A percentile compares a stretch with the other conserved stretches of the same genome.
These are phyloP conservation scores for Whalleya microplaca DNA, from an alignment of 2,329 filamentous ascomycete species.

Conservation along the genomic window DNA sequence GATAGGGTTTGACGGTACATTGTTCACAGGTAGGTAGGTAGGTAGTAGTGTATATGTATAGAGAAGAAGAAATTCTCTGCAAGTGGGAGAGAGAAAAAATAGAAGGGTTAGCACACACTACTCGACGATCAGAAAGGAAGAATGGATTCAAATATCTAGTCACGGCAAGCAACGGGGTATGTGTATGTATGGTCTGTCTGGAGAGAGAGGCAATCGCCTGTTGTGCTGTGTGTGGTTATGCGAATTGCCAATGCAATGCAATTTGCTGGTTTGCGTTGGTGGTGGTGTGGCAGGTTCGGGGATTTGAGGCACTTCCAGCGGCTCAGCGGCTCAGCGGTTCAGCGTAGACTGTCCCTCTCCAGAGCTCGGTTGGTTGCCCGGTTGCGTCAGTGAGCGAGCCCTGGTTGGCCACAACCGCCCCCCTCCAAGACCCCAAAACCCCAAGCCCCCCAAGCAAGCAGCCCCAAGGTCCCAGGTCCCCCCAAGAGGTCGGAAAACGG, in stretches of 20 bases:
- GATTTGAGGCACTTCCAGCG: neutral
- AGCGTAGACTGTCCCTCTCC: too few relatives aligned
- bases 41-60: constrained; percentile 34
- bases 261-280: neutral
- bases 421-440: too few relatives aligned
- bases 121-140: neutral
- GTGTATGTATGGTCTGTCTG: neutral
- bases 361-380: too few relatives aligned
- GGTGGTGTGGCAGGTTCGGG: neutral
- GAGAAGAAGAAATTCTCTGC: constrained; percentile 1
- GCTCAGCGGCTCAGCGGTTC: neutral
- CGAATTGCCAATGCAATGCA: neutral
- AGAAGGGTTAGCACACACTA: neutral
- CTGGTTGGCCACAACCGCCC: too few relatives aligned
- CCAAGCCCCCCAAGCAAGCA: too few relatives aligned
- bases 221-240: neutral
- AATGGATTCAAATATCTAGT: too few relatives aligned
- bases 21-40: constrained; percentile 25
- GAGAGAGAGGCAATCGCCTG: neutral
- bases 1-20: constrained; percentile 72
- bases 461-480: too few relatives aligned
- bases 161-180: too few relatives aligned
- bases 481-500: neutral
- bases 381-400: too few relatives aligned
- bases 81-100: neutral